These are phyloP conservation scores for Dalbergia cultrata DNA, from an alignment of 306 rosid genomes.

Conservation along the genomic window DNA sequence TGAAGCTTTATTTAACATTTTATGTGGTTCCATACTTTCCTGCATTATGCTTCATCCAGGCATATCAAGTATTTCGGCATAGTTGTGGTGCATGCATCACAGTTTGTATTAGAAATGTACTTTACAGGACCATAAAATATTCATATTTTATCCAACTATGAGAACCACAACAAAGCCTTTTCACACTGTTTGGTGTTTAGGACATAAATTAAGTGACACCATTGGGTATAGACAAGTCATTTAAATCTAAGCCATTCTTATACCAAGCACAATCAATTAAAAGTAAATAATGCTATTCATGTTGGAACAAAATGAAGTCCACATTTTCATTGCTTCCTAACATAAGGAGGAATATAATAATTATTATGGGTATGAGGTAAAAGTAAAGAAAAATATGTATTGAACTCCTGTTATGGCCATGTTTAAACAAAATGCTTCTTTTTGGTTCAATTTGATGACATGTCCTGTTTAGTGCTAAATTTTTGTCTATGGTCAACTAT, in stretches of 20 bases:
- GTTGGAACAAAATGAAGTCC: background rate
- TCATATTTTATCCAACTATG: background rate
- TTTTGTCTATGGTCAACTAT: constrained; percentile 6
- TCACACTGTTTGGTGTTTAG: too few species aligned
- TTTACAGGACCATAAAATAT: background rate
- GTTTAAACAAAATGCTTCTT: constrained; percentile 15
- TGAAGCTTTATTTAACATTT: constrained; percentile 1
- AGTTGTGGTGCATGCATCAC: background rate
- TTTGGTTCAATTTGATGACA: constrained; percentile 14
- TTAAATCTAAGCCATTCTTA: too few species aligned
- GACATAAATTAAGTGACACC: too few species aligned
- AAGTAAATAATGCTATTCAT: background rate
- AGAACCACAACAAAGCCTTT: background rate
- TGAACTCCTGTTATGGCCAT: background rate
- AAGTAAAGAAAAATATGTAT: background rate
- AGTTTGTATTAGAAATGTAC: background rate
- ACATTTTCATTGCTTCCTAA: constrained; percentile 9
- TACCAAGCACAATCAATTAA: constrained; percentile 15
- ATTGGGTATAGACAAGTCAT: too few species aligned
- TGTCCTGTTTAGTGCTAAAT: constrained; percentile 10
- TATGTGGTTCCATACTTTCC: constrained; percentile 23
- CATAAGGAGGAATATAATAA: constrained; percentile 23
- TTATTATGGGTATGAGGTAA: constrained; percentile 7
- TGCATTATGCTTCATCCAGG: constrained; percentile 13
- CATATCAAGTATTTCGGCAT: background rate